Evolutionary conservation across 306 rosid species (phyloP), one percentile per base, ranked within the genome.

Genomic region (Pterocarpus macrocarpus): DNA sequence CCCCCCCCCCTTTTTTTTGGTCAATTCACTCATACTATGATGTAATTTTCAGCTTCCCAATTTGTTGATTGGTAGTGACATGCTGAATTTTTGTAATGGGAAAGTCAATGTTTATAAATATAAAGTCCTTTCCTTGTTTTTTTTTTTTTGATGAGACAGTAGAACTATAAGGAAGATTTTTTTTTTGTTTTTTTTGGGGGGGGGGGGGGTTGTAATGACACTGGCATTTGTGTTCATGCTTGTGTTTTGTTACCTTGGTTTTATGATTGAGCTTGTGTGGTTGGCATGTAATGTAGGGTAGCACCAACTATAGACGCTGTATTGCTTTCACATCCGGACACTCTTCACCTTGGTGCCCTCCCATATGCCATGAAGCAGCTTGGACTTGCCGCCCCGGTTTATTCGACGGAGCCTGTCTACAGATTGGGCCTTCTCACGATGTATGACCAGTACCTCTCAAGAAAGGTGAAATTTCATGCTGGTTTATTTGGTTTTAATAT

Each of bases 311-410:
- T 93, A 32, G 99, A 95, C 82, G 96, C 99, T 13, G 99, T 95
- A 11, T 78, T 95, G 75, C 83, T 95, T 55, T 95, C 99, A 12
- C 94, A 95, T 68, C 81, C 96, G 0, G 99, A 95, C 67, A 95
- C 98, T 1, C 98, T 95, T 77, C 99, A 95, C 88, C 96, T 95
- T 52, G 99, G 98, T 65, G 98, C 97, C 2, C 91, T 95, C 28
- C 97, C 98, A 1, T 93, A 90, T 82, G 97, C 99, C 69, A 82
- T 88, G 86, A 95, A 90, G 75, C 89, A 93, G 39, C 85, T 95
- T 77, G 98, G 97, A 66, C 97, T 95, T 53, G 79, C 94, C 66
- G 97, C 98, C 30, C 92, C 91, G 4, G 88, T 95, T 56, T 95
- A 55, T 81, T 87, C 97, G 5, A 95, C 99, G 2, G 99, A 93